Evolutionary conservation across 257 asterid genomes (phyloP).

Genomic region (Nicotiana benthamiana): DNA sequence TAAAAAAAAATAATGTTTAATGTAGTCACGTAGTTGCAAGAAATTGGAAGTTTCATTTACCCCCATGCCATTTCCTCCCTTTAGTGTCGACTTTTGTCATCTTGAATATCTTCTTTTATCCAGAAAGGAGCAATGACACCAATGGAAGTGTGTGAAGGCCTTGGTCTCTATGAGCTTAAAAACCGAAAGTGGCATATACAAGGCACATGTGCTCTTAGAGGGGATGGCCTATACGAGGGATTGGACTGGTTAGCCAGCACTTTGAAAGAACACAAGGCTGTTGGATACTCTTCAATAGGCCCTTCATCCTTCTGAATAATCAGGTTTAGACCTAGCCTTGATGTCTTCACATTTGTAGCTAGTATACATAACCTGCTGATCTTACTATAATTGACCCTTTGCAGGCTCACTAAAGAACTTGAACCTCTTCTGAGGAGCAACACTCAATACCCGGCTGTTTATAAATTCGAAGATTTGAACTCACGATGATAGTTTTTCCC

Average conservation of each 20-base stretch:
- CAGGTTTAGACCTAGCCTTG: slow-evolving; percentile 23
- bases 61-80: not conserved
- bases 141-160: slow-evolving; percentile 84
- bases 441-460: slow-evolving; percentile 7
- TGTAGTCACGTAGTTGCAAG: not conserved
- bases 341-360: not conserved
- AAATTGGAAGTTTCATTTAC: not conserved
- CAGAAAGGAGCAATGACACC: slow-evolving; percentile 98
- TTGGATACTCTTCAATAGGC: slow-evolving; percentile 83
- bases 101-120: not conserved
- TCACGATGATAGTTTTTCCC: not conserved
- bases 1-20: not conserved
- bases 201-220: slow-evolving; percentile 86
- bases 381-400: not conserved
- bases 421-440: slow-evolving; percentile 22
- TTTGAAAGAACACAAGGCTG: slow-evolving; percentile 71
- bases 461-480: slow-evolving; percentile 15
- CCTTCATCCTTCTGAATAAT: slow-evolving; percentile 47
- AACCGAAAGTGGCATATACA: slow-evolving; percentile 94
- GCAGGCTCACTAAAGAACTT: not conserved
- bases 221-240: slow-evolving; percentile 94
- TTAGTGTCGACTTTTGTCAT: not conserved
- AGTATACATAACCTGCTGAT: not conserved
- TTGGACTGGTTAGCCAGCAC: slow-evolving; percentile 92
- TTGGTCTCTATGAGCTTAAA: slow-evolving; percentile 80